These are phyloP conservation scores for Beauveria varroae DNA, from an alignment of 2,329 filamentous ascomycete genomes.

Conservation along the genomic window DNA sequence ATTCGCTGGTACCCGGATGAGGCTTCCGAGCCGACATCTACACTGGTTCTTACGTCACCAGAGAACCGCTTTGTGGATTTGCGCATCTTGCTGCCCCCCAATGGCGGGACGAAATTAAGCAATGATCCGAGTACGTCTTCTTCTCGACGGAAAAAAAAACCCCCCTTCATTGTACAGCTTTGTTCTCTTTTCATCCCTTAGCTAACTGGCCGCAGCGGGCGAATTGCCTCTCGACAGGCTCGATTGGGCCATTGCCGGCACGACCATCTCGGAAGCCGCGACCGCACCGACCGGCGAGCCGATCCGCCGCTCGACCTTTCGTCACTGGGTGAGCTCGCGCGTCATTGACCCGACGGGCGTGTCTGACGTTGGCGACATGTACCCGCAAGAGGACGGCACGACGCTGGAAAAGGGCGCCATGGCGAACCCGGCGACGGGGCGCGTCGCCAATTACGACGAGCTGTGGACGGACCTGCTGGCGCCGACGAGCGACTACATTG, in stretches of 20 bases:
- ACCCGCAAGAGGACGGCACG: constrained; percentile 30
- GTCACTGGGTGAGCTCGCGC: constrained; percentile 54
- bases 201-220: neutral
- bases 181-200: no score
- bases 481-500: constrained; percentile 18
- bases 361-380: constrained; percentile 51
- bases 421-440: constrained; percentile 48
- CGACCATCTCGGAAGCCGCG: constrained; percentile 30
- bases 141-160: no score
- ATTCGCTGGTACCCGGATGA: constrained; percentile 50
- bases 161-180: no score
- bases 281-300: constrained; percentile 20
- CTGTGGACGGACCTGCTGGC: constrained; percentile 48
- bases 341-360: constrained; percentile 28
- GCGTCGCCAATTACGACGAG: constrained; percentile 55
- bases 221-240: constrained; percentile 27
- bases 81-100: constrained; percentile 38
- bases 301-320: constrained; percentile 38
- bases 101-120: constrained; percentile 5
- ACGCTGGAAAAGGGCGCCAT: constrained; percentile 53
- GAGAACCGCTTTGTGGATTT: constrained; percentile 53
- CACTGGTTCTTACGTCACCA: constrained; percentile 56
- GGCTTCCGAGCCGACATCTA: constrained; percentile 53
- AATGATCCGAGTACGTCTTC: neutral
- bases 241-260: constrained; percentile 61